A percentile compares a stretch with the other conserved stretches of the same genome.
Conservation (phyloP, 129 eudicot species). For the Logfia minima region DNA sequence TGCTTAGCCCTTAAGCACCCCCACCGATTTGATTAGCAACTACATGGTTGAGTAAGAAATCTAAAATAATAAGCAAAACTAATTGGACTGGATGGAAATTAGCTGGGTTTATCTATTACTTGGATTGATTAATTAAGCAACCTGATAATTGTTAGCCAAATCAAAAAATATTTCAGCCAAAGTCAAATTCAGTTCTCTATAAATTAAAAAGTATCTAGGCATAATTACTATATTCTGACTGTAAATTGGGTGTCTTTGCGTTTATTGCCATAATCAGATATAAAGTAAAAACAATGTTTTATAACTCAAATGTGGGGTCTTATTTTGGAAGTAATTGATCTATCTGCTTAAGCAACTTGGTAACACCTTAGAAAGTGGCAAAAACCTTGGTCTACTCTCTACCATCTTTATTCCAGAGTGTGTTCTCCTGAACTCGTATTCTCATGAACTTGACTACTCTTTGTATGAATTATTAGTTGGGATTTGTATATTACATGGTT, state of each 20-base stretch:
- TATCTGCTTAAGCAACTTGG: neutral
- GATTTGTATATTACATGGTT: neutral
- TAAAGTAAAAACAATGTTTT: neutral
- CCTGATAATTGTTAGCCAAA: neutral
- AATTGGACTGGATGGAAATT: neutral
- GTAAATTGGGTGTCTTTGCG: neutral
- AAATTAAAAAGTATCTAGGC: neutral
- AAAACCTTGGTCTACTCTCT: slow-evolving; percentile 8
- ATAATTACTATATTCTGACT: neutral
- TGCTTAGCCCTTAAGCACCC: neutral
- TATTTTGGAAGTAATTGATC: neutral
- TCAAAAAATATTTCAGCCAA: too few species aligned
- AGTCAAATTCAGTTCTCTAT: neutral
- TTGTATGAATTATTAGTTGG: slow-evolving; percentile 5
- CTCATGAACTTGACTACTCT: slow-evolving; percentile 23
- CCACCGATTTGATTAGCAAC: neutral
- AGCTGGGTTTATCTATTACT: neutral
- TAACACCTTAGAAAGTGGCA: neutral
- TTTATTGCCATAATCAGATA: neutral
- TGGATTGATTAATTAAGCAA: neutral
- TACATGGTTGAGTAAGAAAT: neutral
- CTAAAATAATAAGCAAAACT: neutral
- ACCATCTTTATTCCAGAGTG: neutral
- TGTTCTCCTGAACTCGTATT: neutral
- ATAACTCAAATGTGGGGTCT: neutral